A percentile compares a stretch with the other conserved stretches of the same genome.
Conservation (phyloP, 2,329 filamentous ascomycete genomes). For the Fusarium ambrosium region DNA sequence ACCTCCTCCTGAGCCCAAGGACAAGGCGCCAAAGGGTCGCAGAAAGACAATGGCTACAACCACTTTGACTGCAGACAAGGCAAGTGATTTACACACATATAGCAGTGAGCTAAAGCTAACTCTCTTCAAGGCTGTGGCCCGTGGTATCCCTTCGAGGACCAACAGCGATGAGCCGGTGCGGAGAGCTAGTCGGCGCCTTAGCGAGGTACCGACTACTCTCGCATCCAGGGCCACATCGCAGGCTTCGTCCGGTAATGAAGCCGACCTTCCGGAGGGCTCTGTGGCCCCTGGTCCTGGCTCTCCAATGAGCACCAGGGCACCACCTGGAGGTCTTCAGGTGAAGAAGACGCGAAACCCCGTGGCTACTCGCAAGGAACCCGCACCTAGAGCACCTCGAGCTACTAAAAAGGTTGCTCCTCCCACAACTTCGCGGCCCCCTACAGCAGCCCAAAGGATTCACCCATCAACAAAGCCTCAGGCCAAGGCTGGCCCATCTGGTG, state of each 20-base stretch:
- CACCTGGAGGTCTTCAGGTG: conserved; percentile 59
- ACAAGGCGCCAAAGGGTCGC: conserved; percentile 57
- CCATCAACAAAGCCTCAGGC: conserved; percentile 25
- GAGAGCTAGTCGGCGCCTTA: conserved; percentile 63
- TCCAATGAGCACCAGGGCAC: conserved; percentile 57
- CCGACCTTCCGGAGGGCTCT: conserved; percentile 27
- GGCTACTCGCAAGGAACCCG: conserved; percentile 59
- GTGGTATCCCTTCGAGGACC: conserved; percentile 49
- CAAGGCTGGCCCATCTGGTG: conserved; percentile 26
- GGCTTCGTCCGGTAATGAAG: conserved; percentile 18
- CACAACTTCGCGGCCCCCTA: conserved; percentile 26
- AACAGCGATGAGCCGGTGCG: conserved; percentile 47
- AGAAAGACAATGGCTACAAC: conserved; percentile 71
- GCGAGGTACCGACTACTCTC: conserved; percentile 59
- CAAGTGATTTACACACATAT: conserved; percentile 21
- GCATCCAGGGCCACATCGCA: conserved; percentile 25
- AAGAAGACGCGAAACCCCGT: conserved; percentile 72
- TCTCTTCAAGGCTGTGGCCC: conserved; percentile 50
- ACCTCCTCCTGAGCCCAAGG: conserved; percentile 62
- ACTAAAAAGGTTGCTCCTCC: conserved; percentile 54
- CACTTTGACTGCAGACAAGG: conserved; percentile 47
- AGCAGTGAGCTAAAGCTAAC: conserved; percentile 4
- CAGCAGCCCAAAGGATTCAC: conserved; percentile 25
- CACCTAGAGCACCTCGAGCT: conserved; percentile 49
- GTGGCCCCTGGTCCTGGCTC: conserved; percentile 54